phyloP scores from a whole-genome alignment of 225 moss, liverwort and hornwort species.

The Antitrichia curtipendula region DNA sequence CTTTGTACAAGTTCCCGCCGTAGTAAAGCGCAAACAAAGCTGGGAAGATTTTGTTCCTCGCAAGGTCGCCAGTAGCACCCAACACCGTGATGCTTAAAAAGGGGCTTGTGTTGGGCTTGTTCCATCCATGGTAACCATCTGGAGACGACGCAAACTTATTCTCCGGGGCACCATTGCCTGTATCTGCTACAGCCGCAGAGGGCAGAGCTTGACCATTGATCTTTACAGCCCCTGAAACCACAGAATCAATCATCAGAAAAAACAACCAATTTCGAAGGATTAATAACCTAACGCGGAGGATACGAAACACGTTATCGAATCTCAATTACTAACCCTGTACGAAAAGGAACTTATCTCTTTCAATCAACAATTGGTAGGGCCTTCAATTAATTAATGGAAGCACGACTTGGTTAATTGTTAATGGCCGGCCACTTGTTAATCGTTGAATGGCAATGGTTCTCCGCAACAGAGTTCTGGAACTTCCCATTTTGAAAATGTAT shows the following conservation, averaged over 20 bases:
- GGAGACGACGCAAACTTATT: neutral
- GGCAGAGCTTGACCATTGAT: conserved; percentile 26
- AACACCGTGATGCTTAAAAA: conserved; percentile 52
- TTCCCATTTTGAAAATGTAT: neutral
- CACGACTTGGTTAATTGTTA: neutral
- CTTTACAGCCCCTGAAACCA: neutral
- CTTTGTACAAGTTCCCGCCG: conserved; percentile 56
- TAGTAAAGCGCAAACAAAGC: conserved; percentile 83
- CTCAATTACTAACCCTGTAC: neutral
- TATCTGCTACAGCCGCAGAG: neutral
- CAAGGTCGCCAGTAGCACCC: conserved; percentile 87
- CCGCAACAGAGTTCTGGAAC: neutral
- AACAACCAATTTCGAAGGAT: neutral
- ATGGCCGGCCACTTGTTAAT: neutral
- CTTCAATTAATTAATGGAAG: neutral
- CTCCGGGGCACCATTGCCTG: neutral
- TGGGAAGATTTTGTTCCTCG: conserved; percentile 85
- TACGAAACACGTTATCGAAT: neutral
- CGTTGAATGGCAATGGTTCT: neutral
- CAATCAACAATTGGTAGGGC: too few species aligned
- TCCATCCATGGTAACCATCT: conserved; percentile 43
- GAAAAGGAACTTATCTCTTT: neutral
- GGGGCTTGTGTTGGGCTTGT: conserved; percentile 28
- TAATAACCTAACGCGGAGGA: neutral
- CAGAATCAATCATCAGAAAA: neutral